A percentile compares a stretch with the other conserved stretches of the same genome.
These are phyloP conservation scores for Psilocybe sp. DNA, from an alignment of 768 basidiomycete genomes.

Conservation along the genomic window DNA sequence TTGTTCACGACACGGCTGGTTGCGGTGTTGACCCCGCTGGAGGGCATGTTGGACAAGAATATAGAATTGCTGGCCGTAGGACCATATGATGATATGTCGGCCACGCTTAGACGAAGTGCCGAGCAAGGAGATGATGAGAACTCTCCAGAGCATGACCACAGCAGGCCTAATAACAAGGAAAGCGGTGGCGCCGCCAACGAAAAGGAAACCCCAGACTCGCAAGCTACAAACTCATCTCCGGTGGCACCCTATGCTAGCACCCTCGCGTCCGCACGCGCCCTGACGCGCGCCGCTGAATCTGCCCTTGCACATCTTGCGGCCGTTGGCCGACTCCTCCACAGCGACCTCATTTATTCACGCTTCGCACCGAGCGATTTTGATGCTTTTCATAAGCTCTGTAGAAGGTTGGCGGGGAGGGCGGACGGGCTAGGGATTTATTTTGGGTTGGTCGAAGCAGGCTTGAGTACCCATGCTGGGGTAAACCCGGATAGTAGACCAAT, in stretches of 20 bases:
- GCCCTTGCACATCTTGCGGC: conserved; percentile 51
- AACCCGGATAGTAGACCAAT: conserved; percentile 21
- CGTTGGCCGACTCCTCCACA: conserved; percentile 47
- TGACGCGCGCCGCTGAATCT: conserved; percentile 41
- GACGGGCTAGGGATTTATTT: conserved; percentile 66
- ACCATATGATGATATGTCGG: too few species aligned
- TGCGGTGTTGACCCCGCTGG: conserved; percentile 46
- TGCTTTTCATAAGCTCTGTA: conserved; percentile 44
- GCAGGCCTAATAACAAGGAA: too few species aligned
- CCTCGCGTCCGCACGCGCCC: conserved; percentile 25
- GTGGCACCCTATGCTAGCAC: conserved; percentile 34
- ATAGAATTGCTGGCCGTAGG: conserved; percentile 33
- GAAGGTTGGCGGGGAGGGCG: conserved; percentile 53
- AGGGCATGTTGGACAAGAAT: conserved; percentile 44
- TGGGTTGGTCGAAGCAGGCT: conserved; percentile 56
- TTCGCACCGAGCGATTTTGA: conserved; percentile 58
- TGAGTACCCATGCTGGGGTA: conserved; percentile 48
- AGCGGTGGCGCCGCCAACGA: too few species aligned
- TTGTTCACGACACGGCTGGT: conserved; percentile 52
- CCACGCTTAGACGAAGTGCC: too few species aligned
- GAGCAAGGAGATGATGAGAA: too few species aligned
- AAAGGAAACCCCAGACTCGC: too few species aligned
- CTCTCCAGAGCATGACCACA: too few species aligned
- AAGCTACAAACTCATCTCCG: conserved; percentile 29
- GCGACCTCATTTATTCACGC: conserved; percentile 61